Base-by-base conservation (phyloP, 2,329 filamentous ascomycete genomes). In the Colletotrichum sojae region DNA sequence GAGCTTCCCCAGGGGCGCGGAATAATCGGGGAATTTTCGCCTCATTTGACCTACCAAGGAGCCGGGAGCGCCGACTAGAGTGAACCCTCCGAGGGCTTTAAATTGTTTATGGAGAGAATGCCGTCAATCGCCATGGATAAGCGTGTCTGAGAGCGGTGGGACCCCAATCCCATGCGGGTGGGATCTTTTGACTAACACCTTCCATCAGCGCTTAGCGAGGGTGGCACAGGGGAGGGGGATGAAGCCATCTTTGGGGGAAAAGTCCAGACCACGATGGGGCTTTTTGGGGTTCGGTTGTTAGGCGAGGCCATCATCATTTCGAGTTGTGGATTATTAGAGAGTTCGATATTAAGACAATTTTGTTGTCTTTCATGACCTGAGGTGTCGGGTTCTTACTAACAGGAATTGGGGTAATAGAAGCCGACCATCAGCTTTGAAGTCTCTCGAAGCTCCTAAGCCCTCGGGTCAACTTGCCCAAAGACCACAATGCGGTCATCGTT, bases 121-220 rank as follows among this genome's bases (percentile, higher is more conserved):
- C 61, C 43, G 54, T 55, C 65, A 58, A 64, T 64, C 60, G 15
- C 39, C 36, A 59, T 64, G 48, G 13, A 51, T 18, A 59, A 54
- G 46, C 36, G 54, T 48, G 60, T 54, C 48, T 54, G 60, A 58
- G 40, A 59, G 36, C 25, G 51, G 43, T 59, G 65, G 65, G 40
- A 43, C 53, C 48, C 16, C 27, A 31, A 31, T 31, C 27, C 27
- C 8, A 31, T 31, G 27, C 9, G 5, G 25, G 48, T 25, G 4
- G 27, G 48, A 58, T 48, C 54, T 53, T 58, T 59, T 54, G 64
- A 54, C 54, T 43, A 58, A 48, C n/a, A 49, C 25, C 4, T 52
- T 18, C 61, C 53, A 16, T 57, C 64, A 57, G 52, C 54, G 40
- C 58, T 55, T 62, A 55, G 63, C 63, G 49, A 56, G 57, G 27